Evolutionary conservation across 2,329 filamentous ascomycete genomes (phyloP), one percentile per base, ranked within the genome.

Genomic region (Chaetoscypha palmicola): DNA sequence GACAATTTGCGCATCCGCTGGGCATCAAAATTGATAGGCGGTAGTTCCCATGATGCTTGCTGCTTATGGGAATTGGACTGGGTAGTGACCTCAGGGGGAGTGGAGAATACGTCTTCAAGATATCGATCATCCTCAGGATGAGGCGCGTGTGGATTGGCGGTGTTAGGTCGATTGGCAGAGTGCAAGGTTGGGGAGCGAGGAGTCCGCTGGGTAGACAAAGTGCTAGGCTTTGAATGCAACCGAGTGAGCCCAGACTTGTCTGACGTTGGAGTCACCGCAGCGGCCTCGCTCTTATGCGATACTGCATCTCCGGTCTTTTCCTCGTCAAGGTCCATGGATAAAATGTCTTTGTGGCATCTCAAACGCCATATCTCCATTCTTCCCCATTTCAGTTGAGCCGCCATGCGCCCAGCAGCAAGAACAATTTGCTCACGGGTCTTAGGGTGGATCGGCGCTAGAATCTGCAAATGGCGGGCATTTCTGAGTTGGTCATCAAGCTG

Each of bases 301-400:
- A 16, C 28, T 14, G 32, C 38, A 5, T 51, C 50, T 4, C 62
- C 61, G 9, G 60, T 61, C 24, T 49, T 58, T 58, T 95, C 90
- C 54, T 95, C 87, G 43, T 91, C 84, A 7, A 97, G 69, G 60
- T 98, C 92, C 64, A 89, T 75, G 4, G 80, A 71, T 16, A 98
- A 68, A 48, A 97, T 90, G 57, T 96, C 91, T 32, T 83, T 81
- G 63, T 98, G 90, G 53, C 90, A 96, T 59, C 80, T 91, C 57
- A 91, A 77, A 42, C 82, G 85, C 88, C 90, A 96, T 16, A 96
- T 92, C 53, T 95, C 88, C 62, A 94, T 83, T 48, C 91, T 77
- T n/a, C 83, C 81, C 91, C 91, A 96, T 62, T 92, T 94, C 48
- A 98, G 68, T 61, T 91, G 89, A 3, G 88, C 88, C 44, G 90